phyloP scores from a whole-genome alignment of 371 early-diverging fungal species.

The Lichtheimia ramosa region DNA sequence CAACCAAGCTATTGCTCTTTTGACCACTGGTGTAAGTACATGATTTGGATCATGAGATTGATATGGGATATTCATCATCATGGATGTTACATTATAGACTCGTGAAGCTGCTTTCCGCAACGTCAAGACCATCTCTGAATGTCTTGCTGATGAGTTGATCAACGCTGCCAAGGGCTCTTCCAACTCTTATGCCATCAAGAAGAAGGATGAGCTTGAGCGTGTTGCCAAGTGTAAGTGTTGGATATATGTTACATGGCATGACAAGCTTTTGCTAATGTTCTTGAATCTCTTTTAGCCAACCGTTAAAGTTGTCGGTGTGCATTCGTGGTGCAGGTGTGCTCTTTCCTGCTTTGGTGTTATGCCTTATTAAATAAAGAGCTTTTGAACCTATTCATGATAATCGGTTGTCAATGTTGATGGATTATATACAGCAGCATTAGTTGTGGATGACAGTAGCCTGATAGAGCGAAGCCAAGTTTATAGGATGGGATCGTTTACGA shows the following conservation, averaged over 20 bases:
- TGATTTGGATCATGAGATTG: not conserved
- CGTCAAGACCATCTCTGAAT: conserved; percentile 98
- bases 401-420: too few relatives aligned
- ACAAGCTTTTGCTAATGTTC: not conserved
- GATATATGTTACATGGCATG: not conserved
- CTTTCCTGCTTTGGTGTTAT: not conserved
- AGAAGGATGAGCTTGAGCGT: conserved; percentile 99
- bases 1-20: conserved; percentile 95
- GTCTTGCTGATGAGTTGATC: conserved; percentile 99
- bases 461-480: too few relatives aligned
- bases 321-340: conserved; percentile 1
- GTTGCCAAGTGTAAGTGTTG: conserved; percentile 58
- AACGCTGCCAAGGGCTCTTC: conserved; percentile 98
- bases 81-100: too few relatives aligned
- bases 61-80: too few relatives aligned
- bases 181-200: conserved; percentile 99
- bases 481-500: too few relatives aligned
- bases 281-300: conserved; percentile 18
- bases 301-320: conserved; percentile 13
- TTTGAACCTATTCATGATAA: too few relatives aligned
- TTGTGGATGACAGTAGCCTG: too few relatives aligned
- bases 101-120: conserved; percentile 40
- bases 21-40: conserved; percentile 90
- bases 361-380: too few relatives aligned
- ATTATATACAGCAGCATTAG: too few relatives aligned